Evolutionary conservation across 257 asterid species (phyloP).

Genomic region (Capsicum baccatum): DNA sequence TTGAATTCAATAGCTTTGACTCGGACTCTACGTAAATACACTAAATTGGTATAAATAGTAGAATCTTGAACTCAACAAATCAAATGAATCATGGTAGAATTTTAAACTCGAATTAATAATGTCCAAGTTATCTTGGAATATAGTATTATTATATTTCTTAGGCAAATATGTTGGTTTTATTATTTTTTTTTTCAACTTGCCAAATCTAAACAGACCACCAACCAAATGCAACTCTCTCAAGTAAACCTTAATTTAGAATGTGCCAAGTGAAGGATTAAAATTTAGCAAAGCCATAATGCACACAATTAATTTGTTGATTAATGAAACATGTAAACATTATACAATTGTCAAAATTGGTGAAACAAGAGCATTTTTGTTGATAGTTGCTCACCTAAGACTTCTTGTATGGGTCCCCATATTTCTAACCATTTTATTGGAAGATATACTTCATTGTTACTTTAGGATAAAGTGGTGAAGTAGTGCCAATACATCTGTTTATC

Average conservation of each 20-base stretch:
- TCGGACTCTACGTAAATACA: not conserved
- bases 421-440: not conserved
- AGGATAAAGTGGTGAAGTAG: conserved; percentile 21
- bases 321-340: not conserved
- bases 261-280: not conserved
- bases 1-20: not conserved
- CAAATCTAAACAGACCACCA: not conserved
- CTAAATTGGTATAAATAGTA: not conserved
- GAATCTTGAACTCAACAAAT: not conserved
- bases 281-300: not conserved
- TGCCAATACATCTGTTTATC: conserved; percentile 25
- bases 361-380: conserved; percentile 1
- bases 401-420: not conserved
- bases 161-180: not conserved
- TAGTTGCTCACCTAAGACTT: conserved; percentile 19
- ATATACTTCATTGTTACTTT: conserved; percentile 20
- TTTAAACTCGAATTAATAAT: not conserved
- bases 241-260: not conserved
- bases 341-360: not conserved
- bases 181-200: not conserved
- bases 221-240: not conserved
- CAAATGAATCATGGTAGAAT: not conserved
- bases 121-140: not conserved
- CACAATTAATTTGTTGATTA: not conserved
- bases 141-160: not conserved